Evolutionary conservation across 169 alveolate species (phyloP).

Genomic region (Pseudocohnilembus persalinus): DNA sequence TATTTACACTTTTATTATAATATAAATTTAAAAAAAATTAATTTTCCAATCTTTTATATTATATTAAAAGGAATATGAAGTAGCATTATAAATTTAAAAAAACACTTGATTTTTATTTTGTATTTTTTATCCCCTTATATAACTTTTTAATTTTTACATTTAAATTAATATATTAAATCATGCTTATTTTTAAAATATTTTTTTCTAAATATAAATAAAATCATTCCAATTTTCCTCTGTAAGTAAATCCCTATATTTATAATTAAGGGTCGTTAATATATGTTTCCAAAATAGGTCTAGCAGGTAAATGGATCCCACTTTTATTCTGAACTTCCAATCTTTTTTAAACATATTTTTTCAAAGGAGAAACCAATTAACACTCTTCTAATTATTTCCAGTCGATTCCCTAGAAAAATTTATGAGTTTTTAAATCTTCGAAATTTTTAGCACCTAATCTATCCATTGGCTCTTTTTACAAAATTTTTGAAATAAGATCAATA

Average conservation of each 20-base stretch:
- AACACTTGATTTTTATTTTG: too few species aligned
- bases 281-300: background rate
- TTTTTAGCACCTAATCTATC: background rate
- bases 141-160: too few species aligned
- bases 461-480: background rate
- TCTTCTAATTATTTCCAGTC: background rate
- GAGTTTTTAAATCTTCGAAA: background rate
- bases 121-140: too few species aligned
- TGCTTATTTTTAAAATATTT: too few species aligned
- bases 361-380: background rate
- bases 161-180: too few species aligned
- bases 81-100: too few species aligned
- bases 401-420: background rate
- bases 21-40: too few species aligned
- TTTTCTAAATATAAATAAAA: too few species aligned
- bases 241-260: background rate
- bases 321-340: background rate
- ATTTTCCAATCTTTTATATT: too few species aligned
- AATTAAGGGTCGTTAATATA: background rate
- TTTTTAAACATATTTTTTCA: background rate
- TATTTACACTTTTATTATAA: too few species aligned
- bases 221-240: too few species aligned
- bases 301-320: background rate
- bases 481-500: background rate
- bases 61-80: too few species aligned